A percentile compares a stretch with the other conserved stretches of the same genome.
These are phyloP conservation scores for Macrolepiota dolichaula DNA, from an alignment of 768 basidiomycete genomes.

Conservation along the genomic window DNA sequence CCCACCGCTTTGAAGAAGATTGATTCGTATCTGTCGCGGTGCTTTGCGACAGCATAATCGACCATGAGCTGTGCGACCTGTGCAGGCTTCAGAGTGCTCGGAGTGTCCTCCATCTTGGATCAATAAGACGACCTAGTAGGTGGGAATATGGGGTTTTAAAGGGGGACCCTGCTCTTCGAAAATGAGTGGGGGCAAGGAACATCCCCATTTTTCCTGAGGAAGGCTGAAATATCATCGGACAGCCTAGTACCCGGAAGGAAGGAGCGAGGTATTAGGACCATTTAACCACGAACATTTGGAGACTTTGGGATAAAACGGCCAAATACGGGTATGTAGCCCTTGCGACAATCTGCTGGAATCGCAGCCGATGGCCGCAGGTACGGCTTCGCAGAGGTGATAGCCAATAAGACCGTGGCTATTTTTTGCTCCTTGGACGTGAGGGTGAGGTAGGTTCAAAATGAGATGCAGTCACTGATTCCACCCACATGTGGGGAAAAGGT, in stretches of 20 bases:
- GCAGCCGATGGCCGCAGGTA: neutral
- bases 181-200: neutral
- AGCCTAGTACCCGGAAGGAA: neutral
- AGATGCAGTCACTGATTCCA: neutral
- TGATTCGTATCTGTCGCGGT: conserved; percentile 55
- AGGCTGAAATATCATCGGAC: neutral
- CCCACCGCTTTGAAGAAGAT: conserved; percentile 70
- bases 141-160: neutral
- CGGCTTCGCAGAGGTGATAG: neutral
- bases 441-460: neutral
- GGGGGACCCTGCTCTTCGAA: neutral
- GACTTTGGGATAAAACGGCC: neutral
- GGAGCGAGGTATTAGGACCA: neutral
- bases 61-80: conserved; percentile 58
- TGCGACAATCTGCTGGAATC: neutral
- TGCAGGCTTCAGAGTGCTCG: conserved; percentile 52
- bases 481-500: neutral
- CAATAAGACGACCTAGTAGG: neutral
- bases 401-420: neutral
- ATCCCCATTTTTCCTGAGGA: neutral
- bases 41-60: conserved; percentile 56
- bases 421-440: neutral
- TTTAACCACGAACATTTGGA: neutral
- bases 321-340: neutral
- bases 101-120: conserved; percentile 16